phyloP scores from a whole-genome alignment of 1,284 basidiomycete species.

The Moesziomyces aphidis region DNA sequence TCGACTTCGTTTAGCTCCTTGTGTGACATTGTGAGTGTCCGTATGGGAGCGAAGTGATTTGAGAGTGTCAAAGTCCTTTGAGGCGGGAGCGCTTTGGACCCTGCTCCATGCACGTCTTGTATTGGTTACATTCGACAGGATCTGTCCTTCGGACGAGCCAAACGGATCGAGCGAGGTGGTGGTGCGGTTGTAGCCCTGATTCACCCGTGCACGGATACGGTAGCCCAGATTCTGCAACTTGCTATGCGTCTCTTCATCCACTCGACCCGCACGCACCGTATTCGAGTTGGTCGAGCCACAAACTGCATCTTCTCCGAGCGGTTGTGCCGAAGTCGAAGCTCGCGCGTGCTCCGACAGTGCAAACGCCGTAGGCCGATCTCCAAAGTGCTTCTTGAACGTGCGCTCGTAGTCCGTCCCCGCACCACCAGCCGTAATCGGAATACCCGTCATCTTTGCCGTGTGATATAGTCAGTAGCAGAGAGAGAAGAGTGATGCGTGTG shows the following conservation, averaged over 20 bases:
- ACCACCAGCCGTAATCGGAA: conserved; percentile 7
- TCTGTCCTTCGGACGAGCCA: conserved; percentile 6
- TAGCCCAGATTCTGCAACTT: conserved; percentile 27
- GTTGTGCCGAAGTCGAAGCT: background rate
- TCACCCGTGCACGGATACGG: conserved; percentile 19
- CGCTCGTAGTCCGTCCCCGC: conserved; percentile 5
- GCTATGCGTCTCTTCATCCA: conserved; percentile 19
- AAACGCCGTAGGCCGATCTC: conserved; percentile 23
- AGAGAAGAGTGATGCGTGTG: too few species aligned
- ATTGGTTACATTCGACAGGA: conserved; percentile 11
- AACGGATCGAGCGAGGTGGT: background rate
- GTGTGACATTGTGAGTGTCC: too few species aligned
- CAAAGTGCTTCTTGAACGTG: conserved; percentile 36
- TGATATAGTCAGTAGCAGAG: too few species aligned
- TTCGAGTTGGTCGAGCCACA: too few species aligned
- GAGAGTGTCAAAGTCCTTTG: background rate
- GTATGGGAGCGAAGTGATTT: background rate
- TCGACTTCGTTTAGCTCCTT: too few species aligned
- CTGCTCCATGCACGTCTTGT: conserved; percentile 9
- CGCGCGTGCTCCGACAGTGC: conserved; percentile 8
- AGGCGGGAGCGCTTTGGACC: conserved; percentile 4
- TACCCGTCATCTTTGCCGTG: background rate
- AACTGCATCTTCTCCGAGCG: too few species aligned
- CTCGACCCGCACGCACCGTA: too few species aligned
- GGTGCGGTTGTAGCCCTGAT: conserved; percentile 25